These are phyloP conservation scores for Paraphysoderma sedebokerense DNA, from an alignment of 371 early-diverging fungal genomes.

Conservation along the genomic window DNA sequence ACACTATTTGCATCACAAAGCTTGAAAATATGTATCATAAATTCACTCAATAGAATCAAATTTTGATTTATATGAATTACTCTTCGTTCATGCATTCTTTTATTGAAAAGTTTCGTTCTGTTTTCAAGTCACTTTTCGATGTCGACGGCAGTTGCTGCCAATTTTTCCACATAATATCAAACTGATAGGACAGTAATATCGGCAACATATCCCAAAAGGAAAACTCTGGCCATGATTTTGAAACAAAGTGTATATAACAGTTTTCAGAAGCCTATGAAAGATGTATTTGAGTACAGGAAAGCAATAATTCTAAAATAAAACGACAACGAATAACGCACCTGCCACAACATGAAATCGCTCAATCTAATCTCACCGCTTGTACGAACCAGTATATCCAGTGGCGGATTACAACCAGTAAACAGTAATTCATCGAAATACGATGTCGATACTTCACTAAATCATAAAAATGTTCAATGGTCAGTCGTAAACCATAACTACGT, in stretches of 20 bases:
- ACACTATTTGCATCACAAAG: too few species aligned
- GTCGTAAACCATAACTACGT: neutral
- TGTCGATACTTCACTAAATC: neutral
- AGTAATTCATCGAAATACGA: conserved; percentile 32
- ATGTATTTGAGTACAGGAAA: neutral
- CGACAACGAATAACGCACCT: conserved; percentile 23
- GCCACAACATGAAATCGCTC: conserved; percentile 96
- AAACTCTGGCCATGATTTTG: conserved; percentile 90
- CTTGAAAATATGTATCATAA: too few species aligned
- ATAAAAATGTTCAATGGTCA: neutral
- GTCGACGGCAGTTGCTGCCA: too few species aligned
- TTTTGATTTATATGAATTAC: too few species aligned
- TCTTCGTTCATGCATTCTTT: too few species aligned
- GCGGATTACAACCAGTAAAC: conserved; percentile 50
- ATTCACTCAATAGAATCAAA: too few species aligned
- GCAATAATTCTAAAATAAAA: neutral
- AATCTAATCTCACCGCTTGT: conserved; percentile 94
- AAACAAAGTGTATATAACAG: conserved; percentile 68
- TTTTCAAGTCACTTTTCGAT: too few species aligned
- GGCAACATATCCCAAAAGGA: conserved; percentile 68
- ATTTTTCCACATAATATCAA: too few species aligned
- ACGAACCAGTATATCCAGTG: conserved; percentile 86
- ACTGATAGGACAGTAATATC: conserved; percentile 64
- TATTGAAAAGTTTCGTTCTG: too few species aligned
- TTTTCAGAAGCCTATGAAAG: conserved; percentile 22